phyloP scores from a whole-genome alignment of 1,284 basidiomycete genomes.

The Ganoderma leucocontextum region DNA sequence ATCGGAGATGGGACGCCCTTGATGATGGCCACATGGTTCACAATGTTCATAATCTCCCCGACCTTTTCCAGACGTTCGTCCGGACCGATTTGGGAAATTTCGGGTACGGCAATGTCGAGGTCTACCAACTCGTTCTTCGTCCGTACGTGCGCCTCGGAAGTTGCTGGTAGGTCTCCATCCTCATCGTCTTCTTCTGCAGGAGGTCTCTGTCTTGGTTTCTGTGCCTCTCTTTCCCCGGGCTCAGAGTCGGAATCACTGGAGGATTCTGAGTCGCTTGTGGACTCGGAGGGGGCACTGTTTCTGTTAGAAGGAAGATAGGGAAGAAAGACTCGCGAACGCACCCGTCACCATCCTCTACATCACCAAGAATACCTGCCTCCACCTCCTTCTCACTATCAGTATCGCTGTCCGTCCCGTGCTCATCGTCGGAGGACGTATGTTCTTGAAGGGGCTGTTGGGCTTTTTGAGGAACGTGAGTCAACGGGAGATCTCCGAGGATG shows the following conservation, averaged over 20 bases:
- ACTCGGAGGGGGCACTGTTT: constrained; percentile 33
- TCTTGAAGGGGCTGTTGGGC: constrained; percentile 16
- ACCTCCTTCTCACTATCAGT: constrained; percentile 73
- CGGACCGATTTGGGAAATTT: constrained; percentile 61
- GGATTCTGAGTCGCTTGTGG: constrained; percentile 43
- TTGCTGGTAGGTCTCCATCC: constrained; percentile 50
- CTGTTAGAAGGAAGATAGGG: constrained; percentile 8
- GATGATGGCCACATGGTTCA: constrained; percentile 76
- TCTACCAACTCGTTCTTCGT: constrained; percentile 74
- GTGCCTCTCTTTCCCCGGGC: constrained; percentile 35
- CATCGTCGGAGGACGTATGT: constrained; percentile 36
- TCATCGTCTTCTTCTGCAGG: constrained; percentile 50
- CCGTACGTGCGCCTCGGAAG: constrained; percentile 54
- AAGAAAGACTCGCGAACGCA: constrained; percentile 8
- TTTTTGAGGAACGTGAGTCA: constrained; percentile 17
- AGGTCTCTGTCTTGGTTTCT: constrained; percentile 28
- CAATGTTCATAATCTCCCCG: constrained; percentile 77
- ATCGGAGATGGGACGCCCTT: constrained; percentile 60
- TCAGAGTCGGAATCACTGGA: constrained; percentile 55
- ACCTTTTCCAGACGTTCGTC: constrained; percentile 73
- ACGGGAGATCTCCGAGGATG: constrained; percentile 54
- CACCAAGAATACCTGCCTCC: constrained; percentile 60
- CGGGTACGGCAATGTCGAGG: constrained; percentile 59
- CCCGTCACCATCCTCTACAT: constrained; percentile 47
- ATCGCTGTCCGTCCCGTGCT: constrained; percentile 42